phyloP scores from a whole-genome alignment of 192 early-diverging fungal species.

The Entomortierella beljakovae region DNA sequence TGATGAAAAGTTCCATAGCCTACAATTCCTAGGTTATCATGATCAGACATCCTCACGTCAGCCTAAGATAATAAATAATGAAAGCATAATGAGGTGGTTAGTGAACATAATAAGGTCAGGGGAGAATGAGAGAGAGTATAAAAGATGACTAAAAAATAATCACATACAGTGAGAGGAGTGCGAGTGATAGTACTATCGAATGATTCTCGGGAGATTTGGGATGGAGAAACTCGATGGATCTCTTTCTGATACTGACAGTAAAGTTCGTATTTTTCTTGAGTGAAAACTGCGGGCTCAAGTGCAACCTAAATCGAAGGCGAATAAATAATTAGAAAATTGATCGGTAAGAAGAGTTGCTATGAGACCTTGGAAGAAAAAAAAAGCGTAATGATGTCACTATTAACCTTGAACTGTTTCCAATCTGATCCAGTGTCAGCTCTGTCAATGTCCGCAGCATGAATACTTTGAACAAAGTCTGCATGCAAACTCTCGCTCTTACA shows the following conservation, averaged over 20 bases:
- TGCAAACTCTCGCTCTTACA: slow-evolving; percentile 19
- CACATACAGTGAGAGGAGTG: slow-evolving; percentile 73
- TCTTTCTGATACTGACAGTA: slow-evolving; percentile 85
- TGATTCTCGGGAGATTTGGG: slow-evolving; percentile 60
- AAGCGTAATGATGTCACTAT: not conserved
- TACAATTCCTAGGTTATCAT: slow-evolving; percentile 18
- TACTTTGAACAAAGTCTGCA: slow-evolving; percentile 37
- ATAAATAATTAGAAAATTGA: not conserved
- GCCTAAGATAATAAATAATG: slow-evolving; percentile 12
- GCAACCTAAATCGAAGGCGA: slow-evolving; percentile 53
- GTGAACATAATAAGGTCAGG: not conserved
- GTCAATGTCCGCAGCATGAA: slow-evolving; percentile 34
- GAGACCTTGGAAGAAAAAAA: not conserved
- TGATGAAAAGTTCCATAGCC: slow-evolving; percentile 90
- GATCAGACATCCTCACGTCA: not conserved
- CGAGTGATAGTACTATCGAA: slow-evolving; percentile 81
- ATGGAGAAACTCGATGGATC: slow-evolving; percentile 78
- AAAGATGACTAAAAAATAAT: too few relatives aligned
- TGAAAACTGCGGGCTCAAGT: slow-evolving; percentile 73
- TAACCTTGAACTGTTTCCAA: slow-evolving; percentile 47
- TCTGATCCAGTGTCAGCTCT: slow-evolving; percentile 3
- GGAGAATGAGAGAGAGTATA: not conserved
- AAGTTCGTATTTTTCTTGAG: slow-evolving; percentile 80
- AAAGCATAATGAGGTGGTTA: not conserved
- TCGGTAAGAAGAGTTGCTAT: not conserved